Base-by-base conservation (phyloP, 768 basidiomycete species). In the Polyporus arcularius region DNA sequence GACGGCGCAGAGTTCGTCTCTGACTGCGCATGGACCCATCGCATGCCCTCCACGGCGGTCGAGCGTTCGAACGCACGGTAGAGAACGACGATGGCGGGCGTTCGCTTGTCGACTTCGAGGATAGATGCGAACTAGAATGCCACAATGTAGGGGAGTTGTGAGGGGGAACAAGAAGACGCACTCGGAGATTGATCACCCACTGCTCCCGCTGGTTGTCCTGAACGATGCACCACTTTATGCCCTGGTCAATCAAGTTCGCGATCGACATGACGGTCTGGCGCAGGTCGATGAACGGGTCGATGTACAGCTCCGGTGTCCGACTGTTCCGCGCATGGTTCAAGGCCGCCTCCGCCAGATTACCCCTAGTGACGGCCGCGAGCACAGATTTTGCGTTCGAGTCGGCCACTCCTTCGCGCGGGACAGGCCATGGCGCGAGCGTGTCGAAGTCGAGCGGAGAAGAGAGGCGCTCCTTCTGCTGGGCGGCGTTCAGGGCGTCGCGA, bases 241-340 rank as follows among this genome's bases (percentile, higher is more conserved):
- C 64, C 10, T 41, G 7, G 18, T 65, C 61, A 40, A 55, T 58
- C 40, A 26, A 28, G 10, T 38, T 45, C n/a, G 45, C 55, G 28
- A 61, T 32, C 8, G 40, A 42, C 52, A 61, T 57, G 3, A 65
- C 12, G n/a, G 64, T 61, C 52, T 65, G 64, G 4, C 64, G 47
- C 4, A 61, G 47, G 28, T 65, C 64, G 32, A 55, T 28, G 21
- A 65, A 58, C 4, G 60, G 46, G 31, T 65, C 61, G n/a, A 18
- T 42, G 53, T 48, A 61, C 3, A 65, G 35, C 31, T 43, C 49
- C 15, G 40, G 40, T 46, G 21, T 26, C 21, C 21, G 21, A 26
- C 21, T 26, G 21, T 26, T 26, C 21, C 21, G 21, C 21, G 21
- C 21, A 26, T 26, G 21, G 21, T 26, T 26, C 21, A 26, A 1